Evolutionary conservation across 108 stramenopile genomes (phyloP), one percentile per base, ranked within the genome.

Genomic region (Fragilariopsis cylindrus): DNA sequence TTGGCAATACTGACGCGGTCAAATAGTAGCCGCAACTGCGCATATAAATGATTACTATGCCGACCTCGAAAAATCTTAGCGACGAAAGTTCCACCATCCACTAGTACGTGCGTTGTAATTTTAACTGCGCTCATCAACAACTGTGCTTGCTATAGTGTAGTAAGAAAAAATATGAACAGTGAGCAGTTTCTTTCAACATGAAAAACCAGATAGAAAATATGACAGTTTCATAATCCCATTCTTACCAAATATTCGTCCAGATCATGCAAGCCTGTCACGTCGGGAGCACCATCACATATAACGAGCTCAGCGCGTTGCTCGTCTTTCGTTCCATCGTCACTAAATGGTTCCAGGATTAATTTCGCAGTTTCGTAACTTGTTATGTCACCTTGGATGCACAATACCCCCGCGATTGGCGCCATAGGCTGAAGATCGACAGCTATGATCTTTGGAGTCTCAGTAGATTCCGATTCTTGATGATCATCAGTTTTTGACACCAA

Each of bases 211-310:
- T 30, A 1, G 2, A 30, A 30, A 30, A 2, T 0, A 30, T 30
- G 30, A 30, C 30, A 30, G 30, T 30, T 30, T 30, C 30, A 30
- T 30, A 30, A 30, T 30, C 30, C 30, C 30, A 30, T 30, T 30
- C 30, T 30, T 30, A 30, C 30, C 30, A 79, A 58, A 70, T 80
- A 80, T 70, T 95, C 94, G 74, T 99, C 98, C 9, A 98, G 82
- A 55, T 96, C 93, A 67, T 97, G 96, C 48, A 98, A 83, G 15
- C 96, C 97, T 0, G 97, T 99, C 4, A 99, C 98, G 72, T 99
- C 99, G 4, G 99, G 99, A 8, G 99, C 99, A 40, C 99, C 99
- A 78, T 99, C 99, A 74, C 97, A 97, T 3, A 99, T 88, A 16
- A 99, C 98, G 4, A 99, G 85, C 72, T 99, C 95, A n/a, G 97